Conservation (phyloP, 1,139 yeast genomes). For the Zhuliangozyma blackwelliae region DNA sequence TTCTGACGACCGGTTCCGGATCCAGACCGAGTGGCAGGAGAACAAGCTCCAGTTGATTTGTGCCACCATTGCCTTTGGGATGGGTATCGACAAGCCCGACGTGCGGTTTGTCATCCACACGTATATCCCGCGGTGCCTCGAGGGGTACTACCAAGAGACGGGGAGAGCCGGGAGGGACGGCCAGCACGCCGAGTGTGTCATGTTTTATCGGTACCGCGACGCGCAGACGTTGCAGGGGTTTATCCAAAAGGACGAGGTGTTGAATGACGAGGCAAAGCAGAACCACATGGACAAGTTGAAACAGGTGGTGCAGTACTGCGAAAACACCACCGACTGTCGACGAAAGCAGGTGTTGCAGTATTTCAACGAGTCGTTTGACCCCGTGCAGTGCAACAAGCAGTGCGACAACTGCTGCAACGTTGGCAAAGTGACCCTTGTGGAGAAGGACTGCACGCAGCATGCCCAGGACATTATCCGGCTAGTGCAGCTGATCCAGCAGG, state of each 20-base stretch:
- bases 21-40: slow-evolving; percentile 81
- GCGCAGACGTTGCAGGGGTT: slow-evolving; percentile 68
- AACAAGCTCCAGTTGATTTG: slow-evolving; percentile 73
- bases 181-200: slow-evolving; percentile 67
- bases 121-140: slow-evolving; percentile 85
- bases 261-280: slow-evolving; percentile 63
- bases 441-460: slow-evolving; percentile 64
- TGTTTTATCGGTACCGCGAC: slow-evolving; percentile 78
- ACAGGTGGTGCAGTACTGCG: slow-evolving; percentile 89
- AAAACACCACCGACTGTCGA: slow-evolving; percentile 85
- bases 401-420: slow-evolving; percentile 81
- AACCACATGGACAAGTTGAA: slow-evolving; percentile 74
- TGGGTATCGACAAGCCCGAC: slow-evolving; percentile 97
- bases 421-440: slow-evolving; percentile 40
- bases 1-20: slow-evolving; percentile 62
- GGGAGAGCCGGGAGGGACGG: slow-evolving; percentile 99
- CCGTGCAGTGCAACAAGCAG: slow-evolving; percentile 58
- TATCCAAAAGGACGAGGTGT: slow-evolving; percentile 72
- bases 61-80: slow-evolving; percentile 97
- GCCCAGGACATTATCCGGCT: slow-evolving; percentile 59
- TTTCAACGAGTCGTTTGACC: slow-evolving; percentile 78
- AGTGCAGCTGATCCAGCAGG: slow-evolving; percentile 52
- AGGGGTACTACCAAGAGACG: slow-evolving; percentile 96
- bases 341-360: slow-evolving; percentile 84
- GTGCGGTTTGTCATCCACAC: slow-evolving; percentile 88